These are phyloP conservation scores for Aspergillus ibericus DNA, from an alignment of 2,329 filamentous ascomycete genomes.

Conservation along the genomic window DNA sequence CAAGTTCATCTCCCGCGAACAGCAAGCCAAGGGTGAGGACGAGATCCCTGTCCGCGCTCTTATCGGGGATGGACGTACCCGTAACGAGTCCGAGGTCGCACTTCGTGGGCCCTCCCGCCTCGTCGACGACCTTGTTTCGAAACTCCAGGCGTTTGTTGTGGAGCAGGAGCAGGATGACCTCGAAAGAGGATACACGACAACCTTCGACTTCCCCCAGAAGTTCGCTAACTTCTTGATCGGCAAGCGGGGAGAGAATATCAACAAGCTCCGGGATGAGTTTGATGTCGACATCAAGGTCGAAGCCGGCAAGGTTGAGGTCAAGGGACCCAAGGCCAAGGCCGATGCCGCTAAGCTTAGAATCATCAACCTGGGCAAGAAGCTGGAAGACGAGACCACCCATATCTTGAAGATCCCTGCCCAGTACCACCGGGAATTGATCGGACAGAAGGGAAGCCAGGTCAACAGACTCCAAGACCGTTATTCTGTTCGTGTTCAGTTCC, in stretches of 20 bases:
- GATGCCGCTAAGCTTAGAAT: constrained; percentile 85
- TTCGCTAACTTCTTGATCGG: constrained; percentile 82
- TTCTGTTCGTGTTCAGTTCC: constrained; percentile 94
- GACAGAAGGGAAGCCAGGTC: constrained; percentile 81
- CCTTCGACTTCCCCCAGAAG: constrained; percentile 93
- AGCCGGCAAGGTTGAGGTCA: constrained; percentile 91
- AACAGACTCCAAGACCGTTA: constrained; percentile 91
- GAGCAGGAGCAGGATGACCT: constrained; percentile 91
- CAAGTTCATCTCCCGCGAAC: constrained; percentile 59
- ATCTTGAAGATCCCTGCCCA: constrained; percentile 87
- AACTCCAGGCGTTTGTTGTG: constrained; percentile 76
- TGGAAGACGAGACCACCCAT: constrained; percentile 89
- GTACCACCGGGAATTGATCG: constrained; percentile 92
- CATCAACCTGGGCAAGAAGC: constrained; percentile 70
- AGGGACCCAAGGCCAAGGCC: constrained; percentile 92
- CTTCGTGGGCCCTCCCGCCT: constrained; percentile 74
- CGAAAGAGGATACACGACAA: constrained; percentile 81
- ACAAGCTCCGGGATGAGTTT: constrained; percentile 67
- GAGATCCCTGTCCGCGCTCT: constrained; percentile 59
- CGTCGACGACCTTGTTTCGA: constrained; percentile 70
- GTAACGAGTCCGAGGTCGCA: constrained; percentile 54
- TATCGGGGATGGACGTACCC: constrained; percentile 41
- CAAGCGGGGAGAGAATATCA: constrained; percentile 67
- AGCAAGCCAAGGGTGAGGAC: constrained; percentile 50
- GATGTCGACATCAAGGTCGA: constrained; percentile 83